These are phyloP conservation scores for Aspergillus egyptiacus DNA, from an alignment of 495 filamentous ascomycete species.

Conservation along the genomic window DNA sequence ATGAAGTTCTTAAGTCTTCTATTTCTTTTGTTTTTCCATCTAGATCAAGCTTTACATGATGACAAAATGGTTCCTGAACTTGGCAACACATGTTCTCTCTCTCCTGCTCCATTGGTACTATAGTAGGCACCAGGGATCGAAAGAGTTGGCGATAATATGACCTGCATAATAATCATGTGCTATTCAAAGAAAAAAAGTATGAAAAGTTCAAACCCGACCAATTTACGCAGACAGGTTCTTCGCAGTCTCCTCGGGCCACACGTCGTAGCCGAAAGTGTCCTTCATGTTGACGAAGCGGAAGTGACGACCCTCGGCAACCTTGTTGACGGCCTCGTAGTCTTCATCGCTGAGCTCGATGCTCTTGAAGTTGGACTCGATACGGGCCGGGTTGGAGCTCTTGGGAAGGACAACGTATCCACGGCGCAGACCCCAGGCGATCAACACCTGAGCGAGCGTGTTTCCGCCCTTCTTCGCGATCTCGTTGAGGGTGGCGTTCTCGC, in stretches of 20 bases:
- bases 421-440: constrained; percentile 65
- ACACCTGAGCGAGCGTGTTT: constrained; percentile 58
- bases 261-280: constrained; percentile 56
- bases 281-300: constrained; percentile 78
- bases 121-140: neutral
- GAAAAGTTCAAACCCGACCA: neutral
- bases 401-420: constrained; percentile 68
- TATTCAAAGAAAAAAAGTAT: neutral
- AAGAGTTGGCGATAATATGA: constrained; percentile 13
- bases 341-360: constrained; percentile 50
- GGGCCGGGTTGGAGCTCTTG: constrained; percentile 58
- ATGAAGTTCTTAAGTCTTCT: no score
- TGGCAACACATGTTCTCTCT: no score
- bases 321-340: constrained; percentile 54
- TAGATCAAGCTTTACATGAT: no score
- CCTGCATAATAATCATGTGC: constrained; percentile 29
- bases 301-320: constrained; percentile 54
- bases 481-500: constrained; percentile 54
- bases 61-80: no score
- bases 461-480: constrained; percentile 57
- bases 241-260: constrained; percentile 44
- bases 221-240: constrained; percentile 33
- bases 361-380: constrained; percentile 63
- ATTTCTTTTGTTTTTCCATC: no score
- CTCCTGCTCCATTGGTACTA: constrained; percentile 4